A percentile compares a stretch with the other conserved stretches of the same genome.
Evolutionary conservation across 108 stramenopile species (phyloP).

Genomic region (Nitzschia sp.): DNA sequence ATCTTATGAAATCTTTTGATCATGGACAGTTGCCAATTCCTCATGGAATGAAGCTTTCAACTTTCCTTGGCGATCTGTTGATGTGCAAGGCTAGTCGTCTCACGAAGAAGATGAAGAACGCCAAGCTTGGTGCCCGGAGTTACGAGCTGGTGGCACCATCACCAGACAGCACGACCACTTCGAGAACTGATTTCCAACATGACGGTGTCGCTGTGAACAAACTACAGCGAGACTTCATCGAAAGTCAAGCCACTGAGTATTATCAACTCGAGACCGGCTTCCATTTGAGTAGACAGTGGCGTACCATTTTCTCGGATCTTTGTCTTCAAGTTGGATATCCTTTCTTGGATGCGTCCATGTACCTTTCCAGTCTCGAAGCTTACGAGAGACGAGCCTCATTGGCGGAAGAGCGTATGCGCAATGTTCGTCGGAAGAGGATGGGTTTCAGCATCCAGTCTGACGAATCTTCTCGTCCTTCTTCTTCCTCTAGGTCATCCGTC

Average conservation of each 20-base stretch:
- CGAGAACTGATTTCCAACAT: not conserved
- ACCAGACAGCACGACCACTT: not conserved
- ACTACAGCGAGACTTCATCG: constrained; percentile 55
- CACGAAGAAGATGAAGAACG: constrained; percentile 40
- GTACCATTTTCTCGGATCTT: constrained; percentile 60
- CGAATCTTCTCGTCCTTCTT: not conserved
- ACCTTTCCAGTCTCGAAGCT: constrained; percentile 52
- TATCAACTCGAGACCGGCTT: constrained; percentile 51
- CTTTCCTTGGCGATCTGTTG: constrained; percentile 61
- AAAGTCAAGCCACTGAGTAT: constrained; percentile 49
- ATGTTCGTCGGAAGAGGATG: constrained; percentile 59
- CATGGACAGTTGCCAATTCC: constrained; percentile 48
- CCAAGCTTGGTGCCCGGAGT: constrained; percentile 39
- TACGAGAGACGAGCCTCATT: constrained; percentile 39
- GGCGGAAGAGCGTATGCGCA: constrained; percentile 44
- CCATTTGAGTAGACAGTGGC: constrained; percentile 59
- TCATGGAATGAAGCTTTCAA: constrained; percentile 61
- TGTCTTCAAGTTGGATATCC: constrained; percentile 58
- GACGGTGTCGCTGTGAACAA: constrained; percentile 24
- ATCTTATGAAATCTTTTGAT: constrained; percentile 57
- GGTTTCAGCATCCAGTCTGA: not conserved
- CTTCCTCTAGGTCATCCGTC: not conserved
- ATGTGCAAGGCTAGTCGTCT: constrained; percentile 61
- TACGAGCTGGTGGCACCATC: not conserved
- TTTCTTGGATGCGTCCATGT: constrained; percentile 49